A percentile compares a stretch with the other conserved stretches of the same genome.
Conservation (phyloP, 371 early-diverging fungal genomes). For the Rhizopus delemar region DNA sequence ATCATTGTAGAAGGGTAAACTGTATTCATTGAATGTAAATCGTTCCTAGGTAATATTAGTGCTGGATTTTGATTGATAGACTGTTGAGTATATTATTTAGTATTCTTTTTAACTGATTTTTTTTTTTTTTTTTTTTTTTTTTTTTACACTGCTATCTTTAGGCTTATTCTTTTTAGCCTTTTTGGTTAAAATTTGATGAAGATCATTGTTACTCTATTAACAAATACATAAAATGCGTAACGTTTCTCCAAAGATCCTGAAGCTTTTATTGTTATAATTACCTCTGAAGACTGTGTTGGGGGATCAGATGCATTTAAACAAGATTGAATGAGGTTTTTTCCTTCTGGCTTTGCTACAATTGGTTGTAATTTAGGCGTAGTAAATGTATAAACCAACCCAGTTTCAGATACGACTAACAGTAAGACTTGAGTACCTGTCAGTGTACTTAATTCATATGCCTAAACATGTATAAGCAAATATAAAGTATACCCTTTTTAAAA, state of each 20-base stretch:
- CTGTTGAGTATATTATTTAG: neutral
- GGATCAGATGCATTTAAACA: constrained; percentile 84
- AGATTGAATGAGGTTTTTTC: constrained; percentile 85
- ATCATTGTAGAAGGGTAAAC: no score
- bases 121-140: neutral
- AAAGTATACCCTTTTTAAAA: no score
- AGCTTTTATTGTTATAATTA: no score
- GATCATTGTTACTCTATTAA: no score
- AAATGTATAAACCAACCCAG: constrained; percentile 95
- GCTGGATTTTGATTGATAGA: neutral
- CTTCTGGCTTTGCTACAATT: constrained; percentile 87
- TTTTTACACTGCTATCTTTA: neutral
- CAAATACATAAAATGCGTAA: no score
- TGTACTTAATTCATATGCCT: constrained; percentile 91
- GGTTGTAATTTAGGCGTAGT: constrained; percentile 94
- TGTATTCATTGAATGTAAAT: neutral
- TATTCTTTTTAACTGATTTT: neutral
- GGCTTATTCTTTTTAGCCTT: neutral
- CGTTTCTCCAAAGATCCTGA: no score
- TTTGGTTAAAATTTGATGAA: no score
- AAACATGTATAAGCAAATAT: no score
- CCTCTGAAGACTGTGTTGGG: no score
- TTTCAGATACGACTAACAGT: constrained; percentile 90
- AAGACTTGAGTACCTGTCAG: constrained; percentile 95
- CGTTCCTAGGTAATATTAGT: neutral